Percentiles rank a stretch among this genome's conserved stretches.
Evolutionary conservation across 805 yeast genomes (phyloP).

Genomic region (Millerago galiae): DNA sequence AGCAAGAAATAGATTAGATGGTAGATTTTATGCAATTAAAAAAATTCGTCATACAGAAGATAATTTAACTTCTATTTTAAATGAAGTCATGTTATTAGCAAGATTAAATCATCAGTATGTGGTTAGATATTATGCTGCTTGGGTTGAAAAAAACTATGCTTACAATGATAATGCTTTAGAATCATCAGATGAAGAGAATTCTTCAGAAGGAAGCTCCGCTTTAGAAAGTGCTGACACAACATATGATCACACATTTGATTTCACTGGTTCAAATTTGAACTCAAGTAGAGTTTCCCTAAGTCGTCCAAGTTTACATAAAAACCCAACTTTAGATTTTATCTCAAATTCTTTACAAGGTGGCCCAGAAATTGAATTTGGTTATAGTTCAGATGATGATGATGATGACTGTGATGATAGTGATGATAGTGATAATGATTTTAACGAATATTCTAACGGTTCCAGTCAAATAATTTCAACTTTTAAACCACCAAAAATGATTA

Average conservation of each 20-base stretch:
- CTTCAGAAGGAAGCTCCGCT: conserved; percentile 21
- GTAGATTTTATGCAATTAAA: conserved; percentile 90
- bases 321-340: conserved; percentile 55
- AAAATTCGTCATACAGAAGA: conserved; percentile 80
- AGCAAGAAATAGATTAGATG: conserved; percentile 88
- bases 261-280: conserved; percentile 4
- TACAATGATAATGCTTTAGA: conserved; percentile 28
- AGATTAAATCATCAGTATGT: conserved; percentile 92
- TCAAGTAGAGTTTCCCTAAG: conserved; percentile 4
- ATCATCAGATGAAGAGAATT: conserved; percentile 12
- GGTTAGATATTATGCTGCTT: conserved; percentile 93
- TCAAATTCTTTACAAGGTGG: conserved; percentile 50
- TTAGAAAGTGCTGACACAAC: conserved; percentile 2
- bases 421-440: conserved; percentile 10
- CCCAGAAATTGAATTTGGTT: conserved; percentile 52
- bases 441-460: conserved; percentile 2
- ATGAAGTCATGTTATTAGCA: conserved; percentile 89
- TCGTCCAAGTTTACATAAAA: conserved; percentile 25
- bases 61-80: conserved; percentile 71
- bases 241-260: conserved; percentile 2
- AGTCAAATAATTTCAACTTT: conserved; percentile 12
- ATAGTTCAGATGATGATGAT: conserved; percentile 21
- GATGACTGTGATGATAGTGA: conserved; percentile 17
- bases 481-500: conserved; percentile 31
- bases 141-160: conserved; percentile 74